These are phyloP conservation scores for Ramaria sp. DNA, from an alignment of 768 basidiomycete genomes.

Conservation along the genomic window DNA sequence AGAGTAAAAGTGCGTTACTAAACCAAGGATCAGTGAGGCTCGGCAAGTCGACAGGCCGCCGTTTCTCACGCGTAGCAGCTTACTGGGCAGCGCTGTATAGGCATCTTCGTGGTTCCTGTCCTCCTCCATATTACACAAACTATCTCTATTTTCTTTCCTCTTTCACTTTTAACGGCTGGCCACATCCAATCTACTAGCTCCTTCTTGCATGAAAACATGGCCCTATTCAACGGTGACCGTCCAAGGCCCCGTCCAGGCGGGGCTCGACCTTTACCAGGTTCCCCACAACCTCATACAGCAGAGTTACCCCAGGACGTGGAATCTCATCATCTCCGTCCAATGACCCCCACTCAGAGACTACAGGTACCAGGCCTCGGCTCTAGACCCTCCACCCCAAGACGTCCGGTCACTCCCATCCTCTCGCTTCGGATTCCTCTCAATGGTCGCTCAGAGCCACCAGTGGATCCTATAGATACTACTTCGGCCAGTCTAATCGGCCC, in stretches of 20 bases:
- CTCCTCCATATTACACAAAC: background rate
- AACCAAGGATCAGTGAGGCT: no score
- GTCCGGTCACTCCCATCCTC: conserved; percentile 17
- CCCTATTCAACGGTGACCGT: conserved; percentile 16
- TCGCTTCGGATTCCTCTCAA: conserved; percentile 17
- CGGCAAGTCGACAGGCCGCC: background rate
- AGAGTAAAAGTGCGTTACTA: no score
- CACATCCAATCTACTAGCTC: background rate
- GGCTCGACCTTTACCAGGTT: conserved; percentile 34
- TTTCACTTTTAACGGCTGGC: background rate
- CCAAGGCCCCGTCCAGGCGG: conserved; percentile 34
- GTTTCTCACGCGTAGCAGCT: background rate
- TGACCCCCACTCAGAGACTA: conserved; percentile 17
- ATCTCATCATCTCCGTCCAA: conserved; percentile 29
- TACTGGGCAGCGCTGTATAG: background rate
- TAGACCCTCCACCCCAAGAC: background rate
- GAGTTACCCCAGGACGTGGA: conserved; percentile 20
- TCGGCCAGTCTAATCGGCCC: background rate
- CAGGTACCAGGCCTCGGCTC: conserved; percentile 21
- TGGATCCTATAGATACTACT: conserved; percentile 1
- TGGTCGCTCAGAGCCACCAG: conserved; percentile 3
- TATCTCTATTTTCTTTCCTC: background rate
- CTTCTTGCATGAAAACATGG: conserved; percentile 7
- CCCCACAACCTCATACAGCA: conserved; percentile 23
- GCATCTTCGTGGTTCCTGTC: background rate